Conservation (phyloP, 2,329 filamentous ascomycete genomes). For the Pseudogymnoascus sp. region DNA sequence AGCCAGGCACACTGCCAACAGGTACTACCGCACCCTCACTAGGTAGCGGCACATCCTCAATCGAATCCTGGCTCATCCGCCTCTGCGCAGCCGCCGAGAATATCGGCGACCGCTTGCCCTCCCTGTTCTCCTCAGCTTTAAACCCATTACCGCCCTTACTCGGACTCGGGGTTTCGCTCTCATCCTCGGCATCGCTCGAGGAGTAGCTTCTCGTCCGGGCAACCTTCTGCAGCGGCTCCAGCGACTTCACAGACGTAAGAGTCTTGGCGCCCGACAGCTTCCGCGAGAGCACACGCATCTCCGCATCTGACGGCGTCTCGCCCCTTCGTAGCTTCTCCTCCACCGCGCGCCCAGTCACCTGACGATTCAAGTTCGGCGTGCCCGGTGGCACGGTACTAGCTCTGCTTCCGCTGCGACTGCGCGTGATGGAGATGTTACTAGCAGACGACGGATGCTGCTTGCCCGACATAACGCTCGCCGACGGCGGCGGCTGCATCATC, state of each 20-base stretch:
- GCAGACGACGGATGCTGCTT: slow-evolving; percentile 59
- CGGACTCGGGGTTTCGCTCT: not conserved
- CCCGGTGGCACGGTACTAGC: slow-evolving; percentile 16
- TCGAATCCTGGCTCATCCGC: not conserved
- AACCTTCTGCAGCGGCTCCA: not conserved
- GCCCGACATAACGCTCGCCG: slow-evolving; percentile 83
- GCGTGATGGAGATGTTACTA: slow-evolving; percentile 48
- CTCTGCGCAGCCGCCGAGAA: not conserved
- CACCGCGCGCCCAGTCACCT: slow-evolving; percentile 24
- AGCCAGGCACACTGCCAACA: not conserved
- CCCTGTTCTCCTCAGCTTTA: not conserved
- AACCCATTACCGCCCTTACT: not conserved
- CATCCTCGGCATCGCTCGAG: not conserved
- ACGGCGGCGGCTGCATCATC: slow-evolving; percentile 92
- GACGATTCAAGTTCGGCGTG: slow-evolving; percentile 19
- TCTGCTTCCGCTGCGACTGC: slow-evolving; percentile 29
- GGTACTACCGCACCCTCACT: not conserved
- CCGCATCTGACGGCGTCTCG: slow-evolving; percentile 20
- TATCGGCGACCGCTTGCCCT: slow-evolving; percentile 1
- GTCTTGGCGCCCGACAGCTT: not conserved
- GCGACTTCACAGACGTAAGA: not conserved
- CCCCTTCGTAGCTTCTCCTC: slow-evolving; percentile 25
- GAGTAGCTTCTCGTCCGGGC: not conserved
- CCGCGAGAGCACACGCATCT: slow-evolving; percentile 12
- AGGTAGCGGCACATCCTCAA: not conserved